Base-by-base conservation (phyloP, 768 basidiomycete species). In the Clathrus columnatus region DNA sequence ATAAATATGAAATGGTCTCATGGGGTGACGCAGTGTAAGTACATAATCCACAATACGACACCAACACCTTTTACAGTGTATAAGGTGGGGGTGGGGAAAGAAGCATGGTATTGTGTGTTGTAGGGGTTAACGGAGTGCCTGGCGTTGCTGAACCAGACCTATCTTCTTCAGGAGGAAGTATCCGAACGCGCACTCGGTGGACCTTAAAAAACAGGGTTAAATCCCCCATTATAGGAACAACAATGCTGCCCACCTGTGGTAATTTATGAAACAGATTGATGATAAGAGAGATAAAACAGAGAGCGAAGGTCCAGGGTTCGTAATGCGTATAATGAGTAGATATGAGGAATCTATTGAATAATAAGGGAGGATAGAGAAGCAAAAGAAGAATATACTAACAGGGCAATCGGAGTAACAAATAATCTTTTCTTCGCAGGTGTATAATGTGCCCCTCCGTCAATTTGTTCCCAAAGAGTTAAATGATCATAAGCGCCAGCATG, bases 271-370 rank as follows among this genome's bases (percentile, higher is more conserved):
- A 73, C 30, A 79, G 68, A 23, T 54, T 54, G 11, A 72, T 60
- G 14, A 89, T 75, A 21, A 86, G 75, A 2, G 91, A 86, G 2
- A 86, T 74, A 58, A 98, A 76, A 65, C 98, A 98, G 65, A 99
- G 73, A 29, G 87, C 83, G 67, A 99, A 99, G 51, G 95, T 63
- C 80, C 88, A 92, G 7, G 90, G 92, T 61, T 99, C 84, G 70
- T 98, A 99, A 63, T 91, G 84, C 17, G 94, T 97, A 76, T 97
- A 99, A 68, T 99, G 96, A 0, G 96, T 99, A 17, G 96, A 97
- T 41, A 89, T 84, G 24, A 99, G 79, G 73, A 99, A 99, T 28
- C 95, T 97, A 61, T 32, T 32, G 48, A 43, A 55, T 50, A 26
- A 28, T 54, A 24, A 30, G 50, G 46, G 56, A 66, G 51, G 54